phyloP scores from a whole-genome alignment of 1,139 yeast genomes.

The Nakaseomyces sp. region DNA sequence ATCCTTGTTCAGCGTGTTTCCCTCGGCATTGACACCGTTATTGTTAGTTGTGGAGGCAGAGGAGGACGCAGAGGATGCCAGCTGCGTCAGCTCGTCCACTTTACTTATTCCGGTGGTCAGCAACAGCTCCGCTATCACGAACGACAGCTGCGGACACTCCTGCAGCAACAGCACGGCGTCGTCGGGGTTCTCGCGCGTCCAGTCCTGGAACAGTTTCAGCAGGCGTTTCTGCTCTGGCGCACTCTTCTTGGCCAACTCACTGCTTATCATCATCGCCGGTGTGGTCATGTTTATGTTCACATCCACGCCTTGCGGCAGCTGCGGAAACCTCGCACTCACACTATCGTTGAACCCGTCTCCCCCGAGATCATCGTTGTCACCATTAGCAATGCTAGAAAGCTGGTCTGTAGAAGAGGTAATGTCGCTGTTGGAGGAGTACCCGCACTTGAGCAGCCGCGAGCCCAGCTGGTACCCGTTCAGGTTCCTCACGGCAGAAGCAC shows the following conservation, averaged over 20 bases:
- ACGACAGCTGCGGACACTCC: constrained; percentile 69
- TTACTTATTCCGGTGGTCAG: constrained; percentile 38
- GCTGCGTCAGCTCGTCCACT: constrained; percentile 29
- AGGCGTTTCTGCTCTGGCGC: constrained; percentile 24
- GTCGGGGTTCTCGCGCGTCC: constrained; percentile 54
- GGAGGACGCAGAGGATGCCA: constrained; percentile 23
- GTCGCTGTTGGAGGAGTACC: constrained; percentile 40
- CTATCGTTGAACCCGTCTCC: background rate
- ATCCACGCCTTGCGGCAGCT: constrained; percentile 41
- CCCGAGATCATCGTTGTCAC: constrained; percentile 11
- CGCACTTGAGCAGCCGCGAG: constrained; percentile 62
- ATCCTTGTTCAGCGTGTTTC: constrained; percentile 4
- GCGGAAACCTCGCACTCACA: constrained; percentile 29
- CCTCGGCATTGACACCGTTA: constrained; percentile 8
- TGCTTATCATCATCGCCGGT: constrained; percentile 50
- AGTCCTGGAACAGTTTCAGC: constrained; percentile 52
- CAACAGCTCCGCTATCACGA: constrained; percentile 72
- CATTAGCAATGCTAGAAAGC: too few relatives aligned
- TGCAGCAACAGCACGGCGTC: constrained; percentile 56
- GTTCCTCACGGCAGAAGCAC: constrained; percentile 85
- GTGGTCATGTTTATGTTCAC: constrained; percentile 56
- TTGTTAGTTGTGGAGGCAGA: too few relatives aligned
- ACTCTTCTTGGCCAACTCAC: constrained; percentile 44
- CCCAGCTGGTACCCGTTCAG: constrained; percentile 75
- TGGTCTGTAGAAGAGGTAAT: too few relatives aligned